Percentiles rank a stretch among this genome's conserved stretches.
Evolutionary conservation across 345 rosid species (phyloP).

Genomic region (Eucalyptus lansdowneana): DNA sequence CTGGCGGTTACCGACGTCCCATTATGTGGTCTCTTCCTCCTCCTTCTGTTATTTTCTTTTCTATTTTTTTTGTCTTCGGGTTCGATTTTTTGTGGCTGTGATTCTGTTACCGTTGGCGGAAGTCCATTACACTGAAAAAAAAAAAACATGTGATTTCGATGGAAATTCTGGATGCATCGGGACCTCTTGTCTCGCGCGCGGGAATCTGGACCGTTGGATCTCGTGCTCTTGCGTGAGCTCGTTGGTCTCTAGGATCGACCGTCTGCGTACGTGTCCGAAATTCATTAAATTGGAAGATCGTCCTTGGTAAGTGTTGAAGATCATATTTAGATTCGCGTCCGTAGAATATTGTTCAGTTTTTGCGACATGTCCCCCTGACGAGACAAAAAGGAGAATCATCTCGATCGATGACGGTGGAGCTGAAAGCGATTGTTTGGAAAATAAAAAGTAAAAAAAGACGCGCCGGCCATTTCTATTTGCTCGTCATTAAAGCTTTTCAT

Average conservation of each 20-base stretch:
- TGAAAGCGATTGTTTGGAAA: background rate
- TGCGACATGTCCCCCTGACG: background rate
- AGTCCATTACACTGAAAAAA: background rate
- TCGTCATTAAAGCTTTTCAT: background rate
- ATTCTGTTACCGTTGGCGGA: background rate
- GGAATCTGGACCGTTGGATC: background rate
- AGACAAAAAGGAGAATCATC: background rate
- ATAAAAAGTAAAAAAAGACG: accelerated
- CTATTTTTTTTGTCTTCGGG: background rate
- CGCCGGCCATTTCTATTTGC: too few relatives aligned
- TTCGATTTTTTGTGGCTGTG: background rate
- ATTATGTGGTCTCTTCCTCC: background rate
- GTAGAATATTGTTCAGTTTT: background rate
- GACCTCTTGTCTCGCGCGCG: background rate
- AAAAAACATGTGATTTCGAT: background rate
- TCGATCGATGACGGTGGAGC: background rate
- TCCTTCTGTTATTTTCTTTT: too few relatives aligned
- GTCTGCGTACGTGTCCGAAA: background rate
- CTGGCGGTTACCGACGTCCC: background rate
- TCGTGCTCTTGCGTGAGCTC: background rate
- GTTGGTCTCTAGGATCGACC: background rate
- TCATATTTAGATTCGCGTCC: background rate
- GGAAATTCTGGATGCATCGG: background rate
- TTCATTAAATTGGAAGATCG: background rate
- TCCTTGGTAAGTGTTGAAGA: background rate